These are phyloP conservation scores for Globisporangium middletonii DNA, from an alignment of 352 stramenopile genomes.

Conservation along the genomic window DNA sequence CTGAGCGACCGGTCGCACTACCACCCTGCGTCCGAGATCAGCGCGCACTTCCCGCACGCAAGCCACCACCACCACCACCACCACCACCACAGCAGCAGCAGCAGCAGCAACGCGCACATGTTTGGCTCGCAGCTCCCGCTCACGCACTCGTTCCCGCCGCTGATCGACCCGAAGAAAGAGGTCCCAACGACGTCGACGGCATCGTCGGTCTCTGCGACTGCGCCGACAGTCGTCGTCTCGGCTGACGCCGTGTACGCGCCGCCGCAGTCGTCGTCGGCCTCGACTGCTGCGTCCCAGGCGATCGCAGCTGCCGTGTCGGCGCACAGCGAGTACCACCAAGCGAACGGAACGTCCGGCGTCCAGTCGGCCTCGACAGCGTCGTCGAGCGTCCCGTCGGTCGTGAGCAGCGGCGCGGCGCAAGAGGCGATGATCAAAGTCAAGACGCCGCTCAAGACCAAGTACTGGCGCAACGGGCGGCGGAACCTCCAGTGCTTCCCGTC, in stretches of 20 bases:
- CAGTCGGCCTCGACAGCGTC: not conserved
- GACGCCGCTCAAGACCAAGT: slow-evolving; percentile 82
- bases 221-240: slow-evolving; percentile 8
- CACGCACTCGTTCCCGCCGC: slow-evolving; percentile 50
- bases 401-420: slow-evolving; percentile 30
- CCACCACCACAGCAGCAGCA: slow-evolving; percentile 5
- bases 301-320: not conserved
- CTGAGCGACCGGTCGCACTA: slow-evolving; percentile 15
- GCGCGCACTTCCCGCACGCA: slow-evolving; percentile 28
- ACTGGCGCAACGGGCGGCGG: slow-evolving; percentile 87
- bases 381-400: not conserved
- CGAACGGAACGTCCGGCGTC: not conserved
- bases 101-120: slow-evolving; percentile 19
- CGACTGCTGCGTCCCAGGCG: not conserved
- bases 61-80: slow-evolving; percentile 11
- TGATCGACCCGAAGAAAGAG: slow-evolving; percentile 53
- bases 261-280: no score
- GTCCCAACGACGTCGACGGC: not conserved
- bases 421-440: slow-evolving; percentile 88
- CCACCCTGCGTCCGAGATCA: slow-evolving; percentile 24
- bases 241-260: slow-evolving; percentile 27
- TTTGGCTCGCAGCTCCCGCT: slow-evolving; percentile 20
- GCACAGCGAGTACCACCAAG: slow-evolving; percentile 9
- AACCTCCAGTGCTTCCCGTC: slow-evolving; percentile 88
- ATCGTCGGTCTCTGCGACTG: not conserved